Evolutionary conservation across 2,329 filamentous ascomycete species (phyloP), one percentile per base, ranked within the genome.

Genomic region (Sporothrix pseudoabietina): DNA sequence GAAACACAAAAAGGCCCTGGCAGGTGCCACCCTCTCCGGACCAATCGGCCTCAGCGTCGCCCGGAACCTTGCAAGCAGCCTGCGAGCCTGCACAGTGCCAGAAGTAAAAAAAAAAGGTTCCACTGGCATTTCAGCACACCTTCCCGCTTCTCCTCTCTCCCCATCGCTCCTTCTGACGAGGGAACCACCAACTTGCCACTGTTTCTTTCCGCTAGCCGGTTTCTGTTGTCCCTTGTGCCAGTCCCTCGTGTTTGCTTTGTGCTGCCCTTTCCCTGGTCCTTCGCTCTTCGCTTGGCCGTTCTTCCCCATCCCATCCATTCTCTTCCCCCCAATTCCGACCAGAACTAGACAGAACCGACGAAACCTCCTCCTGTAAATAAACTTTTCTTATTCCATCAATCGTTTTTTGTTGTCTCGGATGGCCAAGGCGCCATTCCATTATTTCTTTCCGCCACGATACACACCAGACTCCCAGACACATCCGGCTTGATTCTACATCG

Each of bases 161-260:
- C 4, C 47, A 6, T 54, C 30, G 19, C 66, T 26, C 19, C 30
- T 39, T 69, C 47, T 4, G n/a, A 47, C n/a, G 39, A 30, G n/a
- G 22, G 8, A 26, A 66, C 39, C 66, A 39, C 30, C 14, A 26
- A 35, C 19, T 35, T 32, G 39, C n/a, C 69, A 47, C 47, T n/a
- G 35, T 32, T 47, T 44, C 47, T 68, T 57, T 68, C 71, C 71
- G 71, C 44, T 72, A 72, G 71, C 71, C 71, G 61, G 71, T 59
- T 66, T 68, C 61, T 66, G 19, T 7, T 54, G n/a, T 35, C 8
- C 41, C 41, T 44, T 44, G 41, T 3, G 41, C 52, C 26, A 35
- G 49, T n/a, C 12, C 32, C 30, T 47, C 66, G 3, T 54, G 41
- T 69, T 70, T 47, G 22, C 26, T 26, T 26, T 26, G 26, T 26